Evolutionary conservation across 2,329 filamentous ascomycete genomes (phyloP).

Genomic region (Ophiostoma triangulosporum): DNA sequence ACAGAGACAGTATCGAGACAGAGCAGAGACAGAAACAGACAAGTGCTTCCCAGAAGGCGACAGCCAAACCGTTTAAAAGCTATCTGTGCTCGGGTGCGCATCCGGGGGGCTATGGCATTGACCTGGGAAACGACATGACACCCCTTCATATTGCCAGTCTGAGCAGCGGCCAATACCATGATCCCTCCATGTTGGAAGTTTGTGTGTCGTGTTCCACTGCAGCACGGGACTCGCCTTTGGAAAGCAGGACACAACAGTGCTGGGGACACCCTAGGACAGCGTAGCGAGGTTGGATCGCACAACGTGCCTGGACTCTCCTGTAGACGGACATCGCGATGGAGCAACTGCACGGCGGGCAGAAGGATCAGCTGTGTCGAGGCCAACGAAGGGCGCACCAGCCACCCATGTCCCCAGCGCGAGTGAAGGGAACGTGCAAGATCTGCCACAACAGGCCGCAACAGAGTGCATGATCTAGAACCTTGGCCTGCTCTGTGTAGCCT

Average conservation of each 20-base stretch:
- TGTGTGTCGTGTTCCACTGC: constrained; percentile 1
- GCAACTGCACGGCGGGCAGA: not conserved
- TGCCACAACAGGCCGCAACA: constrained; percentile 4
- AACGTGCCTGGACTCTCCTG: not conserved
- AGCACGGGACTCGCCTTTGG: constrained; percentile 1
- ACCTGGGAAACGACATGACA: not conserved
- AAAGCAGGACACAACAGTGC: not conserved
- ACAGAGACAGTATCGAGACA: not conserved
- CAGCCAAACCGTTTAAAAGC: constrained; percentile 3
- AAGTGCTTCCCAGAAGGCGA: constrained; percentile 6
- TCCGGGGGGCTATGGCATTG: not conserved
- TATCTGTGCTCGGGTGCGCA: not conserved
- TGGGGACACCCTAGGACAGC: not conserved
- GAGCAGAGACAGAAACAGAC: not conserved
- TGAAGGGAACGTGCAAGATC: constrained; percentile 12
- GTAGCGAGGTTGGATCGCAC: not conserved
- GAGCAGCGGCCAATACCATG: not conserved
- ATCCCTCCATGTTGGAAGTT: not conserved
- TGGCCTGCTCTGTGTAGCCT: constrained; percentile 6
- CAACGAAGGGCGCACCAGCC: not conserved
- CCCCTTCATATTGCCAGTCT: not conserved
- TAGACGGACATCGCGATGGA: not conserved
- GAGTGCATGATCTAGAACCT: constrained; percentile 15
- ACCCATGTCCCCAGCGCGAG: not conserved
- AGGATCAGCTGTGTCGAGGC: not conserved